Base-by-base conservation (phyloP, 331 rosid genomes). In the Ulmus americana region DNA sequence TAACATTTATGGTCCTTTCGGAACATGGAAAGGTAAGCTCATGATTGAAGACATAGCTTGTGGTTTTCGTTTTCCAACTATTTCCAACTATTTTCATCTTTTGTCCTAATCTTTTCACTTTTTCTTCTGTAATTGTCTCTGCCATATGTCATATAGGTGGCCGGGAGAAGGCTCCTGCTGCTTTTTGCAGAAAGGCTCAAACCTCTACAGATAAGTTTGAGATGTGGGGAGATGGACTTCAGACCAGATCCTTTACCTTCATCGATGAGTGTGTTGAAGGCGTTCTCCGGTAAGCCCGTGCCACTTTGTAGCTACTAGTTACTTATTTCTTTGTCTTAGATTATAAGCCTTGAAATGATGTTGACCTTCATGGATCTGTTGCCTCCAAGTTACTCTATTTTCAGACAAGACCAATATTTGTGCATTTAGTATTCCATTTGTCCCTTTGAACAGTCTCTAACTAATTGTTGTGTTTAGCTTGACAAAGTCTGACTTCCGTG, bases 161-260 rank as follows among this genome's bases (percentile, higher is more conserved):
- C 18, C 82, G 99, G 88, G 99, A 94, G 72, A 94, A 94, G 74
- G 99, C 99, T 65, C 97, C 97, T 70, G 99, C 99, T 76, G 99
- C 99, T 6, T 94, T 94, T 72, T 87, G 99, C 67, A 80, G 97
- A 8, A 94, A 94, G 85, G 58, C 95, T 1, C 56, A 82, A 43
- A 94, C 96, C 54, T 71, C 99, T 58, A 71, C 80, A 2, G 92
- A 87, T 42, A 86, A 78, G 70, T 94, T 94, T 78, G 99, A 90
- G 87, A 94, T 94, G 99, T 94, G 99, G 99, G 99, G 99, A 57
- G 97, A 90, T 79, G 99, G 99, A 69, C 81, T 83, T 39, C 99
- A 94, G 77, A 94, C 99, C 38, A 75, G 99, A 71, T 94, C 99
- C 47, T 94, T 94, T 85, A 94, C 99, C 74, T 94, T 94, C 76